Percentiles rank a stretch among this genome's conserved stretches.
Evolutionary conservation across 306 rosid species (phyloP).

Genomic region (Prunus davidiana): DNA sequence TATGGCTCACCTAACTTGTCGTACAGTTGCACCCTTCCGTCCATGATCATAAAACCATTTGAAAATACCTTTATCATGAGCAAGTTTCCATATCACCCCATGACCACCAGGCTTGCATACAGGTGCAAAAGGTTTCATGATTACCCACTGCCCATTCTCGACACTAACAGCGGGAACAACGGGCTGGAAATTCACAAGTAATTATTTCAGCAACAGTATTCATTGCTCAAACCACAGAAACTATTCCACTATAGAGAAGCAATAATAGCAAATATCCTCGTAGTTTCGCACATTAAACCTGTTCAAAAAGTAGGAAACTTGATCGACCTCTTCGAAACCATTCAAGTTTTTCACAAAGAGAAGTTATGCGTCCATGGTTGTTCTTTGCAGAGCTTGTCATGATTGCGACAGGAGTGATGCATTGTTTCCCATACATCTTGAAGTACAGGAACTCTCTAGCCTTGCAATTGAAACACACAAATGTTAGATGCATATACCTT

Average conservation of each 20-base stretch:
- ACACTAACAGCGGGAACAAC: slow-evolving; percentile 90
- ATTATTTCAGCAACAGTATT: slow-evolving; percentile 22
- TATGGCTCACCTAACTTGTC: slow-evolving; percentile 89
- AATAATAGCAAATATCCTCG: slow-evolving; percentile 7
- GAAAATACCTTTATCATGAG: slow-evolving; percentile 83
- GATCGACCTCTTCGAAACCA: slow-evolving; percentile 99
- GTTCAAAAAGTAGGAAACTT: slow-evolving; percentile 89
- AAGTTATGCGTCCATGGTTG: slow-evolving; percentile 65
- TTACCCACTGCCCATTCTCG: slow-evolving; percentile 88
- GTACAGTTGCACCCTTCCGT: slow-evolving; percentile 90
- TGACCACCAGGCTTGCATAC: slow-evolving; percentile 97
- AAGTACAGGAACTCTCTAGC: slow-evolving; percentile 95
- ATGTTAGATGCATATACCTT: slow-evolving; percentile 15
- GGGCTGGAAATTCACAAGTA: slow-evolving; percentile 66
- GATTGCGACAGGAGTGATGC: slow-evolving; percentile 92
- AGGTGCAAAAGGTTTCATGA: slow-evolving; percentile 65
- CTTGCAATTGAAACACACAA: slow-evolving; percentile 42
- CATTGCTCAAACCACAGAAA: slow-evolving; percentile 21
- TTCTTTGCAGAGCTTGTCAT: slow-evolving; percentile 98
- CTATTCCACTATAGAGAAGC: slow-evolving; percentile 8
- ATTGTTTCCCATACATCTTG: slow-evolving; percentile 83
- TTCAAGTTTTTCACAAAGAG: slow-evolving; percentile 73
- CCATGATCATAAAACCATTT: slow-evolving; percentile 84
- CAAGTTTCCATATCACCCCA: slow-evolving; percentile 97
- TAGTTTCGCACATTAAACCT: slow-evolving; percentile 59